Conservation (phyloP, 2,329 filamentous ascomycete species). For the Aureobasidium vineae region DNA sequence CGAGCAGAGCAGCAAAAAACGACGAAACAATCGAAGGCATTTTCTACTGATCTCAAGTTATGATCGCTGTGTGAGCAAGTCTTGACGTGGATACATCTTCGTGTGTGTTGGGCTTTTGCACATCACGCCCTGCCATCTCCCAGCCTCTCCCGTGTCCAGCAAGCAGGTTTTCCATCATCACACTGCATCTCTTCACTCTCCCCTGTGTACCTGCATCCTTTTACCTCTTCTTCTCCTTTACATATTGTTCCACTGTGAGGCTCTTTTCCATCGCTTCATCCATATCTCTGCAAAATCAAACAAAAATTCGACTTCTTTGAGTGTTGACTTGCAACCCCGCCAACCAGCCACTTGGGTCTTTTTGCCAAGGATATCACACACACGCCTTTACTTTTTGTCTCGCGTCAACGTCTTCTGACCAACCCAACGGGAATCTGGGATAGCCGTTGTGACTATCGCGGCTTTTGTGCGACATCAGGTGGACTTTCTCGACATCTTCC, state of each 20-base stretch:
- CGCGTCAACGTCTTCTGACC: background rate
- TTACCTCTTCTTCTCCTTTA: background rate
- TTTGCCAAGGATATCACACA: slow-evolving; percentile 21
- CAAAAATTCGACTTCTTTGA: background rate
- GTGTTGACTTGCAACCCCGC: slow-evolving; percentile 14
- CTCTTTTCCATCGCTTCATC: background rate
- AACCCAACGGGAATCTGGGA: slow-evolving; percentile 5
- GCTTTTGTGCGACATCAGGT: background rate
- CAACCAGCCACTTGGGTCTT: slow-evolving; percentile 1
- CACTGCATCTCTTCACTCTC: background rate
- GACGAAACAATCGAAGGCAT: background rate
- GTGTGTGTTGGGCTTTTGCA: background rate
- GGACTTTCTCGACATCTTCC: background rate
- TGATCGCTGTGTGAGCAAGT: background rate
- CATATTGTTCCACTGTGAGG: background rate
- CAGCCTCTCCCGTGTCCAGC: slow-evolving; percentile 15
- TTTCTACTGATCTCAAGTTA: background rate
- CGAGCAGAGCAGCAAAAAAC: background rate
- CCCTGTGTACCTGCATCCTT: slow-evolving; percentile 17
- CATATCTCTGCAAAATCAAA: background rate
- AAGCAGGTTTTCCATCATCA: slow-evolving; percentile 12
- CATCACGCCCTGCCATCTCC: slow-evolving; percentile 23
- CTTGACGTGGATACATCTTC: background rate
- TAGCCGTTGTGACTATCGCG: background rate
- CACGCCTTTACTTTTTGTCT: background rate